Percentiles rank a stretch among this genome's conserved stretches.
phyloP scores from a whole-genome alignment of 2,329 filamentous ascomycete species.

The Penicillium thymicola region DNA sequence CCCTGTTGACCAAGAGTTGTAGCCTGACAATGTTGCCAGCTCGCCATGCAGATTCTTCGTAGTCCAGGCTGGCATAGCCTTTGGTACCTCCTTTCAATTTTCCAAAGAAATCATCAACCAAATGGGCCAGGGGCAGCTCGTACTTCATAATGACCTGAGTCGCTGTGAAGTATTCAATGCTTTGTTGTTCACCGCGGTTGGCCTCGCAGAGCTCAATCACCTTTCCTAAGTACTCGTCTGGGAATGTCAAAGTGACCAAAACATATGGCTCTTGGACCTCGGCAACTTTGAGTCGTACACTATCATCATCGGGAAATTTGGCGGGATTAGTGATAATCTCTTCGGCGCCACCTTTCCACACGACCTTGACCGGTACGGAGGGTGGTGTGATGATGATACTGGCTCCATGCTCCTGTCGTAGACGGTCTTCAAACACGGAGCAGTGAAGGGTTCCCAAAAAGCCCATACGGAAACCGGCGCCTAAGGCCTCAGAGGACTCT shows the following conservation, averaged over 20 bases:
- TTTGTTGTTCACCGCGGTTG: constrained; percentile 82
- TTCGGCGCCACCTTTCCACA: constrained; percentile 74
- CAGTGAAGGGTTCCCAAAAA: constrained; percentile 97
- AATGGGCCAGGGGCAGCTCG: constrained; percentile 77
- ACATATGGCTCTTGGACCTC: constrained; percentile 74
- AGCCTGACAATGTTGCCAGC: constrained; percentile 79
- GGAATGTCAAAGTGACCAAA: constrained; percentile 79
- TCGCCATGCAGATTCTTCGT: constrained; percentile 90
- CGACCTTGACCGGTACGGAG: constrained; percentile 84
- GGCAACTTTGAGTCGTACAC: constrained; percentile 52
- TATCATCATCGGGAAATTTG: constrained; percentile 75
- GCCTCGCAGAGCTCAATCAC: constrained; percentile 93
- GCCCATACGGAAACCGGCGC: constrained; percentile 88
- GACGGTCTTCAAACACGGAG: constrained; percentile 95
- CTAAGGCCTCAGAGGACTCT: constrained; percentile 88
- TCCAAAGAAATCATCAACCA: constrained; percentile 96
- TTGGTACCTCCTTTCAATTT: constrained; percentile 92
- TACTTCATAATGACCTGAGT: constrained; percentile 95
- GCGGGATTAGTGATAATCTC: constrained; percentile 80
- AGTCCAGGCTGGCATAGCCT: constrained; percentile 93
- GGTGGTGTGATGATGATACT: constrained; percentile 97
- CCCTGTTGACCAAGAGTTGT: constrained; percentile 89
- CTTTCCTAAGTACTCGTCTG: constrained; percentile 88
- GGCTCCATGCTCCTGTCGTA: constrained; percentile 89
- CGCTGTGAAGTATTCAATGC: constrained; percentile 84